These are phyloP conservation scores for Botrytis elliptica DNA, from an alignment of 2,329 filamentous ascomycete species.

Conservation along the genomic window DNA sequence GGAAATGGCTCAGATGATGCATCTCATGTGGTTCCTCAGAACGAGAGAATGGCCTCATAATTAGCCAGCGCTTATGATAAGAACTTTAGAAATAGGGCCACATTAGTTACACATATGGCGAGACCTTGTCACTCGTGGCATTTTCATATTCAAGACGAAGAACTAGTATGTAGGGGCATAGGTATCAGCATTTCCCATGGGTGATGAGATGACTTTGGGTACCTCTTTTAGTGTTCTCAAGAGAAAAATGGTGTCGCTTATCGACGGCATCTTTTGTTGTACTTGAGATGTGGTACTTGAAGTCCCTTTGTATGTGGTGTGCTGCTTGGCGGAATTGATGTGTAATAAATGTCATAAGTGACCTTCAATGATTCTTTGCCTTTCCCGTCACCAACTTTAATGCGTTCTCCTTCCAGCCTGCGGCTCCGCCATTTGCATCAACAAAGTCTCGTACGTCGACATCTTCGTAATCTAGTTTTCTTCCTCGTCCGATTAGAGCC, in stretches of 20 bases:
- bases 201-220: neutral
- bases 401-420: conserved; percentile 59
- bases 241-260: neutral
- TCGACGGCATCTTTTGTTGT: neutral
- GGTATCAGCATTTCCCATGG: neutral
- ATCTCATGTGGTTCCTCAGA: neutral
- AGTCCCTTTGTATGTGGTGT: neutral
- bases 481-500: conserved; percentile 68
- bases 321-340: neutral
- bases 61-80: neutral
- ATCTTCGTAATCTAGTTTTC: conserved; percentile 31
- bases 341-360: neutral
- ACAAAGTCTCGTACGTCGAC: conserved; percentile 48
- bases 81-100: too few relatives aligned
- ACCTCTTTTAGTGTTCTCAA: neutral
- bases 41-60: neutral
- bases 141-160: neutral
- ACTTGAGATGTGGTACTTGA: neutral
- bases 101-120: neutral
- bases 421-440: conserved; percentile 53
- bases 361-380: conserved; percentile 20
- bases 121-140: neutral
- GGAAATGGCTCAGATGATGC: neutral
- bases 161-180: neutral
- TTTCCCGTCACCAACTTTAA: conserved; percentile 56